Conservation (phyloP, 306 rosid species). For the Ziziphus jujuba region DNA sequence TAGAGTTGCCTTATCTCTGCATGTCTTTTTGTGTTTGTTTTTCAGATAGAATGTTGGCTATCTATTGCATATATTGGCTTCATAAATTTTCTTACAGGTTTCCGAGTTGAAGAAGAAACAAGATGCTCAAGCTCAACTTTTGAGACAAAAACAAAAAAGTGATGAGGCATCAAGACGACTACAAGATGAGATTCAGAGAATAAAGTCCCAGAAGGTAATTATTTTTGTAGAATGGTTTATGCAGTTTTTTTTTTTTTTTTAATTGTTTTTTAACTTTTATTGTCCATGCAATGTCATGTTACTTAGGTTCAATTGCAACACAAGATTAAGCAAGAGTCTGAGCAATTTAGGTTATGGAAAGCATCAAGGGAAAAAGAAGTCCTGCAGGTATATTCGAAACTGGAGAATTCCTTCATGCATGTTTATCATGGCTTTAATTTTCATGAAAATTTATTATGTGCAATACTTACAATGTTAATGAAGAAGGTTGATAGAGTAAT, state of each 20-base stretch:
- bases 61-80: slow-evolving; percentile 22
- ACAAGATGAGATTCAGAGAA: slow-evolving; percentile 90
- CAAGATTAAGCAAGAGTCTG: slow-evolving; percentile 95
- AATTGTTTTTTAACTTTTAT: not conserved
- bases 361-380: slow-evolving; percentile 95
- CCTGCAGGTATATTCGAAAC: slow-evolving; percentile 66
- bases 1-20: slow-evolving; percentile 9
- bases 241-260: too few species aligned
- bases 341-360: slow-evolving; percentile 96
- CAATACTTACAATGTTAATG: not conserved
- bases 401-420: not conserved
- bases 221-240: not conserved
- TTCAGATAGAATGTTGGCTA: too few species aligned
- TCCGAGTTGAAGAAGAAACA: slow-evolving; percentile 83
- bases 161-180: slow-evolving; percentile 87
- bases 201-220: slow-evolving; percentile 80
- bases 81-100: slow-evolving; percentile 55
- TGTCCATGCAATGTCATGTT: slow-evolving; percentile 17
- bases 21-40: not conserved
- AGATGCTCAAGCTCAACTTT: slow-evolving; percentile 84
- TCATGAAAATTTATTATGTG: not conserved
- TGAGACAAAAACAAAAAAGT: slow-evolving; percentile 82
- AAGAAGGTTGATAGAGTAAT: not conserved
- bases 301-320: slow-evolving; percentile 90
- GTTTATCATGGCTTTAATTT: not conserved